These are phyloP conservation scores for Penicillium crystallinum DNA, from an alignment of 495 filamentous ascomycete species.

Conservation along the genomic window DNA sequence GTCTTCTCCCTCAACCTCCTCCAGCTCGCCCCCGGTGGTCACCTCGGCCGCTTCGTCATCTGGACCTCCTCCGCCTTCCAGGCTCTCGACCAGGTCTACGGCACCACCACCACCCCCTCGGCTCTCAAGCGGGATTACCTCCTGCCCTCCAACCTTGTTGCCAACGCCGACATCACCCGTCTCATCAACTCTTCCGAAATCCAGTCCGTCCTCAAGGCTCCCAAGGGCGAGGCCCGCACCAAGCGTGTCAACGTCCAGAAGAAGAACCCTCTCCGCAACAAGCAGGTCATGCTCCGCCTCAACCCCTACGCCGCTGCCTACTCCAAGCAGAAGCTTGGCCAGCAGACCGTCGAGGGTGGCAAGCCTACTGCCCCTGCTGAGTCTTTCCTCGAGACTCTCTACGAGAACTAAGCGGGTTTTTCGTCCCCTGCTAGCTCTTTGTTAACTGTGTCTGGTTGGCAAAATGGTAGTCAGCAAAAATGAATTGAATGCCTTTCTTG, in stretches of 20 bases:
- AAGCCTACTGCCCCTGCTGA: constrained; percentile 50
- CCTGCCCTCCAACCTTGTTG: constrained; percentile 79
- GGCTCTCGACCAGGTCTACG: constrained; percentile 94
- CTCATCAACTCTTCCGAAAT: constrained; percentile 99
- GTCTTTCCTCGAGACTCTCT: constrained; percentile 47
- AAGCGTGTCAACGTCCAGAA: constrained; percentile 92
- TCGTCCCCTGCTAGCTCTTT: constrained; percentile 13
- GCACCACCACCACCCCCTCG: constrained; percentile 75
- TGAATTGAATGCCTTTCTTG: constrained; percentile 33
- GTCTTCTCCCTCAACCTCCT: constrained; percentile 97
- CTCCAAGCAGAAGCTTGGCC: constrained; percentile 73
- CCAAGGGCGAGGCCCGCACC: constrained; percentile 82
- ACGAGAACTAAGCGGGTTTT: constrained; percentile 46
- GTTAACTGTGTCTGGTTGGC: constrained; percentile 17
- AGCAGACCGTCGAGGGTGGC: constrained; percentile 49
- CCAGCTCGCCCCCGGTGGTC: constrained; percentile 96
- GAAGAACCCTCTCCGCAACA: constrained; percentile 99
- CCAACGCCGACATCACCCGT: constrained; percentile 88
- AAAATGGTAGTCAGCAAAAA: constrained; percentile 31
- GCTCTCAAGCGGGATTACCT: constrained; percentile 97
- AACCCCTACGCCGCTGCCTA: constrained; percentile 94
- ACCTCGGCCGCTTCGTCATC: constrained; percentile 97
- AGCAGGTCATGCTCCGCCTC: constrained; percentile 91
- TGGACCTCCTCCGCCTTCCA: constrained; percentile 97
- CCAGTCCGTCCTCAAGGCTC: constrained; percentile 83